Evolutionary conservation across 805 yeast genomes (phyloP).

Genomic region (Lachancea sp.): DNA sequence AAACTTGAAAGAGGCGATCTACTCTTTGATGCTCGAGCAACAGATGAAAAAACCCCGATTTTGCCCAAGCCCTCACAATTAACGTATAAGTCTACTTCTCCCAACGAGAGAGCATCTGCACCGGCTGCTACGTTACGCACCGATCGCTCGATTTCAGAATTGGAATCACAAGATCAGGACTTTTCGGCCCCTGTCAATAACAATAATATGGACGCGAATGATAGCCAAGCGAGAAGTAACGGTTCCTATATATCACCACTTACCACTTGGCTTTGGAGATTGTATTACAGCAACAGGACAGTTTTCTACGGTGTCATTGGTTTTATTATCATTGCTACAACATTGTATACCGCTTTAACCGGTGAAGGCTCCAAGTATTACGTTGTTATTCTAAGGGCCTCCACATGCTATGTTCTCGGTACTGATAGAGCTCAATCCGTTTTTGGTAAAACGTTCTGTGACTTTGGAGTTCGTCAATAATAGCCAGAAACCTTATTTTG

Average conservation of each 20-base stretch:
- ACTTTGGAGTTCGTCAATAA: conserved; percentile 1
- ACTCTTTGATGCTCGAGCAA: neutral
- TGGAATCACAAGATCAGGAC: neutral
- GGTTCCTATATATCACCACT: neutral
- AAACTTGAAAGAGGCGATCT: conserved; percentile 8
- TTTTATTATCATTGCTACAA: conserved; percentile 2
- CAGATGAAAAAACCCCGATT: conserved; percentile 2
- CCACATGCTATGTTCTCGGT: conserved; percentile 10
- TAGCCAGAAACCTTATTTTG: neutral
- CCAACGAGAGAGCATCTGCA: neutral
- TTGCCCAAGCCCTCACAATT: neutral
- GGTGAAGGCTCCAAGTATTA: conserved; percentile 10
- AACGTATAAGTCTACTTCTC: neutral
- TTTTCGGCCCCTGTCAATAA: neutral
- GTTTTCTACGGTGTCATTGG: conserved; percentile 6
- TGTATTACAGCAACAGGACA: conserved; percentile 6
- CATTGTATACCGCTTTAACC: conserved; percentile 9
- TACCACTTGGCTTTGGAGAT: conserved; percentile 7
- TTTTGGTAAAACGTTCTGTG: conserved; percentile 10
- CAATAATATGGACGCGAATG: neutral
- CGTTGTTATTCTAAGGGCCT: conserved; percentile 10
- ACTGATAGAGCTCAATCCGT: conserved; percentile 8
- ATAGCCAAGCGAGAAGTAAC: neutral
- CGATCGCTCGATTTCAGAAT: neutral
- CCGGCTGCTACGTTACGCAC: neutral